Percentiles rank a stretch among this genome's conserved stretches.
Evolutionary conservation across 192 early-diverging fungal genomes (phyloP).

Genomic region (Backusella tuberculispora): DNA sequence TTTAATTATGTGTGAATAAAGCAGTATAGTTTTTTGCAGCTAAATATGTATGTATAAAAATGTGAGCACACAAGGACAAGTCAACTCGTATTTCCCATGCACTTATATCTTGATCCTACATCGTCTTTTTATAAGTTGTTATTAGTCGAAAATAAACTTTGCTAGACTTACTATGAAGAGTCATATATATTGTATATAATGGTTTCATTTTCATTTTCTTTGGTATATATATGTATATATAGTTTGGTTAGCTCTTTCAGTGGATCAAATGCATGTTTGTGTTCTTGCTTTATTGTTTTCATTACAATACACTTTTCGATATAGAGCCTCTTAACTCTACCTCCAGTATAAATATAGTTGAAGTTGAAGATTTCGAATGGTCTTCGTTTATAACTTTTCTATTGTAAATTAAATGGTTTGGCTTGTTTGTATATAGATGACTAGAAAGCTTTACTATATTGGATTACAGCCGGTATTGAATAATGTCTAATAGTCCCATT

Average conservation of each 20-base stretch:
- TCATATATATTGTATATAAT: background rate
- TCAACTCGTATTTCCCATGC: background rate
- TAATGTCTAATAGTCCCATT: too few relatives aligned
- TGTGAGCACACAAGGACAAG: background rate
- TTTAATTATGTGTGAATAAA: background rate
- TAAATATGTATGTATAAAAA: background rate
- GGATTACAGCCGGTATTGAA: too few relatives aligned
- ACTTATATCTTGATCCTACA: background rate
- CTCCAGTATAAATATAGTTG: background rate
- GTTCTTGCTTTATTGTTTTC: conserved; percentile 3
- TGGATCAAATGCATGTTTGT: background rate
- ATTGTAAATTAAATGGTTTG: too few relatives aligned
- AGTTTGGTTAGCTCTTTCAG: background rate
- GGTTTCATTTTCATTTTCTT: background rate
- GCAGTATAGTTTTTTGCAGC: background rate
- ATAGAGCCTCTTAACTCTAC: background rate
- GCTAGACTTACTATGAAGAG: background rate
- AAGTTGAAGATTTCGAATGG: too few relatives aligned
- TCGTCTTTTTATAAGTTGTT: background rate
- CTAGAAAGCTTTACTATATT: too few relatives aligned
- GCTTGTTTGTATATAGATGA: too few relatives aligned
- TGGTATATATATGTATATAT: background rate
- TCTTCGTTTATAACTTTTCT: too few relatives aligned
- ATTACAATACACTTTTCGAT: conserved; percentile 9
- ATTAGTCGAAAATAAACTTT: background rate